Conservation (phyloP, 352 stramenopile species). For the Ochromonadaceae sp. region DNA sequence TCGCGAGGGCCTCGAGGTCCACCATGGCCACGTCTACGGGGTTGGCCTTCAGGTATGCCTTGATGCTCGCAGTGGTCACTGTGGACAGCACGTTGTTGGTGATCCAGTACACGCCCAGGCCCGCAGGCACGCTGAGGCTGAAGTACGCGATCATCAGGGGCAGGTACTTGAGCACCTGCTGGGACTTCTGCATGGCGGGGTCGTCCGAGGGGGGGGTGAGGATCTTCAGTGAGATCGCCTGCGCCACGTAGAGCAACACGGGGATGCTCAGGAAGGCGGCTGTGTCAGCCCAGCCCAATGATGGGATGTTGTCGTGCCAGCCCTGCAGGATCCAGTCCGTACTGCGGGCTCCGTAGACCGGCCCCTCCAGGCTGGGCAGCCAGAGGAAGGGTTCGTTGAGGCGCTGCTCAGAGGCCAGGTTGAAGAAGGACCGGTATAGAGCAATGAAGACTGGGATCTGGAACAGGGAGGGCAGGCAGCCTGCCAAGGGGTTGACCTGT, state of each 20-base stretch:
- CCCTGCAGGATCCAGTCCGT: constrained; percentile 36
- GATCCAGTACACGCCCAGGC: constrained; percentile 67
- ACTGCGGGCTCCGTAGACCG: constrained; percentile 43
- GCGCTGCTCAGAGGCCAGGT: constrained; percentile 41
- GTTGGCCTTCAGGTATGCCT: constrained; percentile 22
- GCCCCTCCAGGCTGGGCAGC: constrained; percentile 59
- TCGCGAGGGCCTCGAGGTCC: background rate
- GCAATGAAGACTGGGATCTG: constrained; percentile 72
- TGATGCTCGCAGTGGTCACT: constrained; percentile 23
- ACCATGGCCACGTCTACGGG: constrained; percentile 10
- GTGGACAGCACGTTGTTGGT: constrained; percentile 57
- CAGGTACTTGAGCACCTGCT: constrained; percentile 52
- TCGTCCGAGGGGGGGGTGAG: constrained; percentile 46
- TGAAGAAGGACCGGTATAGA: constrained; percentile 58
- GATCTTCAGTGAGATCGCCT: constrained; percentile 55
- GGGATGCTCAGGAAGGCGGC: constrained; percentile 52
- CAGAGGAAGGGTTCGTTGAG: constrained; percentile 61
- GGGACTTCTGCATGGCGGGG: constrained; percentile 25
- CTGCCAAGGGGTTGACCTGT: constrained; percentile 59
- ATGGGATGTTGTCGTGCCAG: constrained; percentile 43
- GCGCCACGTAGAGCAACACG: constrained; percentile 53
- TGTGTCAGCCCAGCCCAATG: constrained; percentile 57
- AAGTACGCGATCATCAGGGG: constrained; percentile 69
- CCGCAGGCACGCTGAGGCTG: constrained; percentile 54
- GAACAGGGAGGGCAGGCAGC: constrained; percentile 53